A percentile compares a stretch with the other conserved stretches of the same genome.
Evolutionary conservation across 106 monocot genomes (phyloP).

Genomic region (Dioscorea dumetorum): DNA sequence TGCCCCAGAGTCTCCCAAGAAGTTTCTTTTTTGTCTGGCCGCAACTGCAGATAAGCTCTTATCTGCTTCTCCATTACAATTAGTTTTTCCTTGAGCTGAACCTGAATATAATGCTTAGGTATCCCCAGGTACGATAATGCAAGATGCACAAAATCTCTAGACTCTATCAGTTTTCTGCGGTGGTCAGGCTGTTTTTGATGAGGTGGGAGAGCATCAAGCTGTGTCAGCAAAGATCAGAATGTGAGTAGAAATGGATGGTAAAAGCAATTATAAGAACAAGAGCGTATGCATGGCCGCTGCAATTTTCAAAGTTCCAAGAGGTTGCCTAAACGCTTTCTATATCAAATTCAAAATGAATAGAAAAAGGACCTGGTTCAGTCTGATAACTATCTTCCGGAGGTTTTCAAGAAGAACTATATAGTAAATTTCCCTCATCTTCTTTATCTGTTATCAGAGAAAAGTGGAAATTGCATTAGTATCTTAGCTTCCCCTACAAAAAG

Average conservation of each 20-base stretch:
- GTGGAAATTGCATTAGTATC: no score
- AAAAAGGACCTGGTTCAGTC: slow-evolving; percentile 57
- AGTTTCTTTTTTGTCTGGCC: slow-evolving; percentile 18
- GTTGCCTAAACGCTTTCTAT: background rate
- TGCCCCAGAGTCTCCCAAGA: slow-evolving; percentile 4
- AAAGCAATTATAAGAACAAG: no score
- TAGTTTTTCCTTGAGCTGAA: slow-evolving; percentile 18
- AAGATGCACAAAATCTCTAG: slow-evolving; percentile 11
- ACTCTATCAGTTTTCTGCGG: slow-evolving; percentile 16
- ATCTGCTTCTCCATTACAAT: slow-evolving; percentile 43
- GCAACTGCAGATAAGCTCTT: slow-evolving; percentile 17
- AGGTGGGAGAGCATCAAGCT: slow-evolving; percentile 15
- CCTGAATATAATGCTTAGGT: slow-evolving; percentile 20
- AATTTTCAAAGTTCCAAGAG: no score
- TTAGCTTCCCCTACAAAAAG: background rate
- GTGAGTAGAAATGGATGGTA: no score
- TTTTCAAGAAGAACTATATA: slow-evolving; percentile 45
- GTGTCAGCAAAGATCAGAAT: background rate
- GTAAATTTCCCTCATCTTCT: slow-evolving; percentile 60
- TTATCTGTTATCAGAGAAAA: slow-evolving; percentile 36
- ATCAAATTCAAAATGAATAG: background rate
- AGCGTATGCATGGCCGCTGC: no score
- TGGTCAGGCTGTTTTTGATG: slow-evolving; percentile 28
- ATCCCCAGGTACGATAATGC: slow-evolving; percentile 14
- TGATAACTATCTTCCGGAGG: slow-evolving; percentile 39